phyloP scores from a whole-genome alignment of 331 rosid species.

The Ulmus americana region DNA sequence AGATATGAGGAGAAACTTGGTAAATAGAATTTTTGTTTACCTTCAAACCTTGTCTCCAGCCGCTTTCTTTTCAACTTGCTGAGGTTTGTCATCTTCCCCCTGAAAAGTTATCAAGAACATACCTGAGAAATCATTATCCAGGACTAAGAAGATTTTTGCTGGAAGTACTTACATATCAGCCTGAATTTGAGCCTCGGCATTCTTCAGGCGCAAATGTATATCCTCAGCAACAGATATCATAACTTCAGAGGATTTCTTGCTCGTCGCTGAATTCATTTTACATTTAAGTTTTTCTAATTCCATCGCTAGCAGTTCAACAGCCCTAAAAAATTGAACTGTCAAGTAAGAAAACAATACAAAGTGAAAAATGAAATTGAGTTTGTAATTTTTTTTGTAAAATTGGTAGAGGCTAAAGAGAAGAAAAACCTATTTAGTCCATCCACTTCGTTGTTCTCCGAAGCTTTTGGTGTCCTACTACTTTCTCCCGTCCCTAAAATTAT shows the following conservation, averaged over 20 bases:
- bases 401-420: constrained; percentile 12
- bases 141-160: constrained; percentile 25
- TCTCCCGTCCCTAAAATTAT: constrained; percentile 47
- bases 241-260: constrained; percentile 65
- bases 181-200: constrained; percentile 65
- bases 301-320: constrained; percentile 56
- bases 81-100: constrained; percentile 55
- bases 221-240: constrained; percentile 58
- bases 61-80: constrained; percentile 67
- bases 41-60: constrained; percentile 62
- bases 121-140: constrained; percentile 10
- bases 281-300: constrained; percentile 60
- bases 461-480: constrained; percentile 45
- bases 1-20: not conserved
- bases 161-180: constrained; percentile 59
- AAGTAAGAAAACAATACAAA: constrained; percentile 15
- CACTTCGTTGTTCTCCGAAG: constrained; percentile 42
- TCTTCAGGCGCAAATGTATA: constrained; percentile 64
- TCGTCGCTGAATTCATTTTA: constrained; percentile 56
- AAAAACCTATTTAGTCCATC: constrained; percentile 72
- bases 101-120: constrained; percentile 34
- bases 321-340: constrained; percentile 45
- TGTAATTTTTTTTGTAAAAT: constrained; percentile 8
- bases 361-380: constrained; percentile 2
- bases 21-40: constrained; percentile 24